Percentiles rank a stretch among this genome's conserved stretches.
phyloP scores from a whole-genome alignment of 1,139 yeast species.

The Lodderomyces pseudojiufengensis region DNA sequence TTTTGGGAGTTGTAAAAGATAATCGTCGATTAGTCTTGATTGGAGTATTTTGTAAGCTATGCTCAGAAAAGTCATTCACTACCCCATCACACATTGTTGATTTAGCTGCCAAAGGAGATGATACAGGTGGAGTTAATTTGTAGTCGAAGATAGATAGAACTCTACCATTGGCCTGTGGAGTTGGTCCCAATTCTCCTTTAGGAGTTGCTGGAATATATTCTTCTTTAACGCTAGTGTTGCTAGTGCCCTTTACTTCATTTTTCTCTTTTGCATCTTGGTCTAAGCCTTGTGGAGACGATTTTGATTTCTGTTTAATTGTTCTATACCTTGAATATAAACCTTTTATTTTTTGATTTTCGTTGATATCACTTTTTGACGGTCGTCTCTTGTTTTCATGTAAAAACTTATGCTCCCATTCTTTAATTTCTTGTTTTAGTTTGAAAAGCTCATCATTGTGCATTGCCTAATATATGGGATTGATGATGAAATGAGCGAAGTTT shows the following conservation, averaged over 20 bases:
- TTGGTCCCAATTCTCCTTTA: slow-evolving; percentile 57
- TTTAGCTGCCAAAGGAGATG: slow-evolving; percentile 34
- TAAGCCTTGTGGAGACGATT: slow-evolving; percentile 6
- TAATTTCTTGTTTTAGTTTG: slow-evolving; percentile 44
- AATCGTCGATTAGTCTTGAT: slow-evolving; percentile 1
- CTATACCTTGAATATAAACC: slow-evolving; percentile 29
- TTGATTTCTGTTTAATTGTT: slow-evolving; percentile 10
- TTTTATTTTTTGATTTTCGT: slow-evolving; percentile 39
- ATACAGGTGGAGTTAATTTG: slow-evolving; percentile 43
- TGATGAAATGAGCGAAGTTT: too few relatives aligned
- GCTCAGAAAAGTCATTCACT: slow-evolving; percentile 4
- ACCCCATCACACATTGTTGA: background rate
- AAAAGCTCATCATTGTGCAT: slow-evolving; percentile 3
- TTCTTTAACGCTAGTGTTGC: background rate
- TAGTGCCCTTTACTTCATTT: background rate
- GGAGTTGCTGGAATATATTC: slow-evolving; percentile 4
- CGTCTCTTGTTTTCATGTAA: slow-evolving; percentile 36
- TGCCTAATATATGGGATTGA: too few relatives aligned
- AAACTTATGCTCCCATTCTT: slow-evolving; percentile 61
- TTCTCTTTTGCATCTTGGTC: slow-evolving; percentile 11
- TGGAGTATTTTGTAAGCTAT: slow-evolving; percentile 1
- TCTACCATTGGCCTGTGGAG: slow-evolving; percentile 71
- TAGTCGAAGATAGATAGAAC: slow-evolving; percentile 65
- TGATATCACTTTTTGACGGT: slow-evolving; percentile 56
- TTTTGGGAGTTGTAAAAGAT: slow-evolving; percentile 12